A percentile compares a stretch with the other conserved stretches of the same genome.
phyloP scores from a whole-genome alignment of 139 green algal species.

The Pseudopediastrum boryanum region DNA sequence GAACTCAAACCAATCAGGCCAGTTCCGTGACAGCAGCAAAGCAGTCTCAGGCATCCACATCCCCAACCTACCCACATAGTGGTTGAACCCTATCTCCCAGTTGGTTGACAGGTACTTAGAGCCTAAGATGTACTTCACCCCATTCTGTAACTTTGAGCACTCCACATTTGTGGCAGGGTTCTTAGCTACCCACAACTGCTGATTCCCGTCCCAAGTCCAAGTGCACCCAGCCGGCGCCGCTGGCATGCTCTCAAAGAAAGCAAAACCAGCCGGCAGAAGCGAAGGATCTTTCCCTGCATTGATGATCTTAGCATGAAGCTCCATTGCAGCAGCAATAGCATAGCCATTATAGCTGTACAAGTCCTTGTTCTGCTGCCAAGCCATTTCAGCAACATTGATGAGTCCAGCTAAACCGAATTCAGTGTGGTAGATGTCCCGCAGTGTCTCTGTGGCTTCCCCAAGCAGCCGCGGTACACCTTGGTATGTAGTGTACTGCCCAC shows the following conservation, averaged over 20 bases:
- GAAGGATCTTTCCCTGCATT: background rate
- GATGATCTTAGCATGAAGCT: conserved; percentile 27
- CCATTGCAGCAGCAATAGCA: conserved; percentile 28
- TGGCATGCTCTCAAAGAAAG: conserved; percentile 26
- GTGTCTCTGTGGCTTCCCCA: no score
- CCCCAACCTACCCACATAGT: conserved; percentile 16
- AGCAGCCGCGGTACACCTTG: no score
- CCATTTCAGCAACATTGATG: conserved; percentile 39
- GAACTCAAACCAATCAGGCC: conserved; percentile 18
- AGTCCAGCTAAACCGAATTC: no score
- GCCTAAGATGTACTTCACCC: conserved; percentile 32
- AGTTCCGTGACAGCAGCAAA: conserved; percentile 1
- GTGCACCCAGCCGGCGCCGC: background rate
- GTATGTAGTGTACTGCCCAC: no score
- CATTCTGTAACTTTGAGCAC: background rate
- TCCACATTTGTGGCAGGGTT: no score
- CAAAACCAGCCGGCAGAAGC: conserved; percentile 10
- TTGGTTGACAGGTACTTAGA: conserved; percentile 25
- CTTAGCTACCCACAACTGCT: background rate
- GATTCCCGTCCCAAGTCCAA: conserved; percentile 1
- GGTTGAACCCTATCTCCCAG: conserved; percentile 21
- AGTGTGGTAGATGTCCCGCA: no score
- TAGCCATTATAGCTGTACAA: conserved; percentile 9
- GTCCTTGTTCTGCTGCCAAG: conserved; percentile 17
- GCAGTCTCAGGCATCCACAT: conserved; percentile 23